Evolutionary conservation across 2,329 filamentous ascomycete genomes (phyloP).

Genomic region (Myriosclerotinia curreyana): DNA sequence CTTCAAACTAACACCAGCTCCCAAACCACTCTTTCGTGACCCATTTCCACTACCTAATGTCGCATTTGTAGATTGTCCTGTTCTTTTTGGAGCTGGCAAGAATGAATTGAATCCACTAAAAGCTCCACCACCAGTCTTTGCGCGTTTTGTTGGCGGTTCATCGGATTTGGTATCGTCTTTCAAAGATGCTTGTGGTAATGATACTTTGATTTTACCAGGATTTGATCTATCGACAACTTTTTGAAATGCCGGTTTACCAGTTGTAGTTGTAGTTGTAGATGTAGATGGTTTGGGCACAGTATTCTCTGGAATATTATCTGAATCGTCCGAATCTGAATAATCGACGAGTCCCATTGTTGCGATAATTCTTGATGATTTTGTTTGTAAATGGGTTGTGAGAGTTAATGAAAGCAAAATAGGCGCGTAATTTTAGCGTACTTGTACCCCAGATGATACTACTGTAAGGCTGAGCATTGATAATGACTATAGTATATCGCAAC

Average conservation of each 20-base stretch:
- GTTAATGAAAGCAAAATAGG: not conserved
- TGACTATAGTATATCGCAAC: not conserved
- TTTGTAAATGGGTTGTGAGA: not conserved
- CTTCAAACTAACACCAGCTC: conserved; percentile 68
- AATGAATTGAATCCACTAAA: conserved; percentile 85
- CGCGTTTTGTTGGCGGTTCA: conserved; percentile 68
- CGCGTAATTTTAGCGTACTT: conserved; percentile 8
- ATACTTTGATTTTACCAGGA: conserved; percentile 80
- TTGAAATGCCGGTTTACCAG: conserved; percentile 62
- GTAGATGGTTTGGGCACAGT: conserved; percentile 38
- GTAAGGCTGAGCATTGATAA: conserved; percentile 20
- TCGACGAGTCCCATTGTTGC: conserved; percentile 60
- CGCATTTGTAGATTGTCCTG: conserved; percentile 43
- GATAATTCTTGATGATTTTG: conserved; percentile 9
- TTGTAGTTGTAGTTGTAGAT: conserved; percentile 32
- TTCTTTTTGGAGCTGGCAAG: conserved; percentile 75
- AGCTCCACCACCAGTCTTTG: conserved; percentile 57
- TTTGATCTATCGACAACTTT: conserved; percentile 80
- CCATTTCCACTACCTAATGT: conserved; percentile 35
- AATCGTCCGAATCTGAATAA: conserved; percentile 66
- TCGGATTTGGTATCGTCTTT: conserved; percentile 43
- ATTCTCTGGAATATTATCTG: conserved; percentile 52
- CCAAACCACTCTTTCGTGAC: conserved; percentile 37
- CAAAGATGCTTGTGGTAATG: conserved; percentile 55
- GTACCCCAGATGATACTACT: not conserved